phyloP scores from a whole-genome alignment of 768 basidiomycete species.

The Rhodotorula paludigena region DNA sequence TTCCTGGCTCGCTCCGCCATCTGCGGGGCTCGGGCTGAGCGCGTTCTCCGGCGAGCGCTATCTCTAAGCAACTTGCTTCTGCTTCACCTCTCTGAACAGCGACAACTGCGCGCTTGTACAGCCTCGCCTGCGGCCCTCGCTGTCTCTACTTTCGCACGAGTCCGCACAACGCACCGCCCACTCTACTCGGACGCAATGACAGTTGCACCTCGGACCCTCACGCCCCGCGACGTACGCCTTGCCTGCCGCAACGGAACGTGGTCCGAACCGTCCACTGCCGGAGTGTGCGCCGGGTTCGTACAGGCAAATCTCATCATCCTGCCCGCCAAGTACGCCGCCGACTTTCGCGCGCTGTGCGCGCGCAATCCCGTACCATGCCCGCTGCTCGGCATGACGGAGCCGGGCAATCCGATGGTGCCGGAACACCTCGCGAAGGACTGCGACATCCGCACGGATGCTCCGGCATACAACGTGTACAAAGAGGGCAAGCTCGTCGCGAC shows the following conservation, averaged over 20 bases:
- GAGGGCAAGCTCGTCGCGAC: slow-evolving; percentile 35
- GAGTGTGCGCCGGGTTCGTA: slow-evolving; percentile 26
- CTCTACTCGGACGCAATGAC: too few relatives aligned
- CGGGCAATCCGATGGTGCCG: slow-evolving; percentile 39
- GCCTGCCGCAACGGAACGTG: slow-evolving; percentile 25
- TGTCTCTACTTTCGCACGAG: too few relatives aligned
- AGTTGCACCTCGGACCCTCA: background rate
- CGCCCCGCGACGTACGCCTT: slow-evolving; percentile 17
- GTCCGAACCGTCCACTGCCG: slow-evolving; percentile 28
- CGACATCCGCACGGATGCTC: slow-evolving; percentile 42
- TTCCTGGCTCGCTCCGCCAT: too few relatives aligned
- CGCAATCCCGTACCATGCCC: slow-evolving; percentile 45
- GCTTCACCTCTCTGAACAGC: too few relatives aligned
- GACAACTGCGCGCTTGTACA: too few relatives aligned
- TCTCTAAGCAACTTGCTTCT: too few relatives aligned
- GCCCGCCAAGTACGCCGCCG: slow-evolving; percentile 37
- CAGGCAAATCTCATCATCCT: slow-evolving; percentile 45
- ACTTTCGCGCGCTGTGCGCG: slow-evolving; percentile 43
- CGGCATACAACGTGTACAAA: slow-evolving; percentile 34
- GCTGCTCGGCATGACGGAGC: slow-evolving; percentile 41
- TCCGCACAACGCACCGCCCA: too few relatives aligned
- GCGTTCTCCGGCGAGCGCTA: too few relatives aligned
- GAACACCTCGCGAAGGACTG: slow-evolving; percentile 34
- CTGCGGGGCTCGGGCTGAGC: too few relatives aligned
- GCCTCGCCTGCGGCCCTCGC: too few relatives aligned